These are phyloP conservation scores for Sclerotinia nivalis DNA, from an alignment of 2,329 filamentous ascomycete species.

Conservation along the genomic window DNA sequence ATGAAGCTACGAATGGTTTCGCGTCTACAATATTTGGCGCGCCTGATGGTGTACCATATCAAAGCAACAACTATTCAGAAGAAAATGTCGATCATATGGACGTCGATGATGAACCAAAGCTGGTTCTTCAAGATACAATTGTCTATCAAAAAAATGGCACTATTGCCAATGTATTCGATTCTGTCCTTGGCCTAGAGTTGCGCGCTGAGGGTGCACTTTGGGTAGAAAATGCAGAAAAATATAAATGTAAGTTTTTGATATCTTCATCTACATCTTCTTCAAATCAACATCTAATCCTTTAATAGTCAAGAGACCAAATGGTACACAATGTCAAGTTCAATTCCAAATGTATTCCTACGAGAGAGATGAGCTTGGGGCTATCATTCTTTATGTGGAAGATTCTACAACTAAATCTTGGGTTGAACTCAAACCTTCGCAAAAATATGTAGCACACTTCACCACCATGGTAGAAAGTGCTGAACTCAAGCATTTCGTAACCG, in stretches of 20 bases:
- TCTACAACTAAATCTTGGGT: constrained; percentile 11
- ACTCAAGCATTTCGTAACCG: constrained; percentile 22
- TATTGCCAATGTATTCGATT: constrained; percentile 16
- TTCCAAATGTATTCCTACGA: constrained; percentile 21
- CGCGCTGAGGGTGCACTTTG: constrained; percentile 17
- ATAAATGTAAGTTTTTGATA: constrained; percentile 12
- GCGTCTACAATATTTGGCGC: background rate
- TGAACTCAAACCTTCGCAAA: constrained; percentile 20
- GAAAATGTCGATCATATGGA: constrained; percentile 5
- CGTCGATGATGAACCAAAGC: constrained; percentile 10
- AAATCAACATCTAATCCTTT: background rate
- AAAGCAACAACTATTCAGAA: background rate
- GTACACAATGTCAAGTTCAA: constrained; percentile 14
- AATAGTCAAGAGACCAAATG: constrained; percentile 20
- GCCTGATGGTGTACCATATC: background rate
- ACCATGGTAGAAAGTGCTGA: constrained; percentile 20
- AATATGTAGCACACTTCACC: constrained; percentile 16
- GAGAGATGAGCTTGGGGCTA: constrained; percentile 18
- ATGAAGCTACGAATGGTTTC: background rate
- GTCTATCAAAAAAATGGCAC: constrained; percentile 5
- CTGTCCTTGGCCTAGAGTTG: background rate
- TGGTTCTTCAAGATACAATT: constrained; percentile 19
- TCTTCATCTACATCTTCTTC: background rate
- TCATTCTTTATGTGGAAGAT: constrained; percentile 20
- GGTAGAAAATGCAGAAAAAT: constrained; percentile 20